Conservation (phyloP, 108 stramenopile species). For the Cyclostephanos tholiformis region DNA sequence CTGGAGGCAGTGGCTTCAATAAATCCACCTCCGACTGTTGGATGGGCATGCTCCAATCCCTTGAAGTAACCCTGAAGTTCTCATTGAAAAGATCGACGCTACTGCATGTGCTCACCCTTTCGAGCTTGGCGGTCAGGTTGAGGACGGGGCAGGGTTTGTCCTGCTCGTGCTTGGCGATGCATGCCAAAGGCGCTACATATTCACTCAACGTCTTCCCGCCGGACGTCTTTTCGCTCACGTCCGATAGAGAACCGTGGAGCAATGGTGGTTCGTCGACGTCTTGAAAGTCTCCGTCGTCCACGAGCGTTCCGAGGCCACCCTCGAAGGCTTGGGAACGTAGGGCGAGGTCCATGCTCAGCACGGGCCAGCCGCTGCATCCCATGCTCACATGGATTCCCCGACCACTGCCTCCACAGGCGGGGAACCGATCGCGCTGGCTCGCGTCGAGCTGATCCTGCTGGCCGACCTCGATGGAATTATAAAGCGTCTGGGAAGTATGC, state of each 20-base stretch:
- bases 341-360: constrained; percentile 23
- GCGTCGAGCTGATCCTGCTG: too few species aligned
- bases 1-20: too few species aligned
- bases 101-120: constrained; percentile 28
- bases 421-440: not conserved
- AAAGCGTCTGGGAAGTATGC: not conserved
- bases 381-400: not conserved
- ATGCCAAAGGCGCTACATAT: not conserved
- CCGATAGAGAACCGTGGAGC: not conserved
- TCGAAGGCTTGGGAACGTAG: constrained; percentile 9
- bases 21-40: not conserved
- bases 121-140: constrained; percentile 16
- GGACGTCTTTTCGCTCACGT: not conserved
- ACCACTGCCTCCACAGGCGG: not conserved
- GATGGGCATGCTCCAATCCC: constrained; percentile 29
- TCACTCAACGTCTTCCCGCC: too few species aligned
- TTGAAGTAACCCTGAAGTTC: constrained; percentile 16
- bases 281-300: not conserved
- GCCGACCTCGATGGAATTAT: too few species aligned
- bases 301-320: not conserved
- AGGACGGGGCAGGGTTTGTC: not conserved
- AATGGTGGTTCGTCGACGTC: not conserved
- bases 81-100: not conserved
- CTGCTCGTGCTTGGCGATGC: not conserved
- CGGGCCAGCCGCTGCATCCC: not conserved